Base-by-base conservation (phyloP, 1,139 yeast genomes). In the Taiozyma sp. region DNA sequence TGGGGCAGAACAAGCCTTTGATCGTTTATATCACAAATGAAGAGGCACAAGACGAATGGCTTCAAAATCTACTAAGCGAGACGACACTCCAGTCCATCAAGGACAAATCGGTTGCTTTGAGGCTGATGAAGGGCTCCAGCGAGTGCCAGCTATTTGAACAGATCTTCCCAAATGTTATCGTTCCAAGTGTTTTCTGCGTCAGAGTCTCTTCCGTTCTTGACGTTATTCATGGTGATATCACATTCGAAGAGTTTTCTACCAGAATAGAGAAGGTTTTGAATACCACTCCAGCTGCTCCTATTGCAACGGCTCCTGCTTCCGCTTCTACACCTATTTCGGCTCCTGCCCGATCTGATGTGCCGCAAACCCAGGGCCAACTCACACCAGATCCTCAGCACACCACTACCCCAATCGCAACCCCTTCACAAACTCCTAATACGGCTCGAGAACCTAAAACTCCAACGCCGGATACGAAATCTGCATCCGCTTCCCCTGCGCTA, bases 111-210 rank as follows among this genome's bases (percentile, higher is more conserved):
- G 73, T 83, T 3, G 71, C 78, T 45, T 66, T 84, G 48, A 70
- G 72, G 56, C 64, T 84, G 40, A 51, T 66, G 2, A 70, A 75
- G 44, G 76, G 70, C n/a, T 68, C 82, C 0, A 62, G 63, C 2
- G 84, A 84, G 54, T 81, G 70, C 56, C 65, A 60, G 1, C 71
- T 70, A 57, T 83, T 85, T 58, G 69, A 73, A 44, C 80, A 78
- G 56, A 67, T 81, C 14, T 81, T 80, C 58, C 77, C 76, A 0
- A 70, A 72, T 32, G 71, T 75, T 38, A 61, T 59, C 2, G 69
- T 72, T 4, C 88, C 84, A 13, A 73, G 80, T 57, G 69, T 78
- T 54, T 79, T 71, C 65, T 70, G 80, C 49, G 72, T 84, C 9
- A 67, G 65, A 44, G 69, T 71, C 12, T 80, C 84, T 3, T 64